Evolutionary conservation across 2,329 filamentous ascomycete species (phyloP).

Genomic region (Diaporthe aspalathi): DNA sequence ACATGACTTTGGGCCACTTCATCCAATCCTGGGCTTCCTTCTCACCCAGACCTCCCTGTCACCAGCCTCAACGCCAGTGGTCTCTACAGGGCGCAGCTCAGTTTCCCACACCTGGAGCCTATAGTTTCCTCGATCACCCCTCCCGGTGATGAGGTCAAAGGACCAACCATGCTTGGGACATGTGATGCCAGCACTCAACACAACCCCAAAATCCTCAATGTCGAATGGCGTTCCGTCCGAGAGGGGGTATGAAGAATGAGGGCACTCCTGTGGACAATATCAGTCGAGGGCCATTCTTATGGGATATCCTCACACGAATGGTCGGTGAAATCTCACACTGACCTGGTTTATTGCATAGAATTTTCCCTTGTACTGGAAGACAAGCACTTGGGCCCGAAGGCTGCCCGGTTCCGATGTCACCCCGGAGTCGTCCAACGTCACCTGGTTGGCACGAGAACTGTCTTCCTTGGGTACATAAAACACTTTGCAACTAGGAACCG

Average conservation of each 20-base stretch:
- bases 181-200: slow-evolving; percentile 37
- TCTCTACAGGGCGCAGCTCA: slow-evolving; percentile 31
- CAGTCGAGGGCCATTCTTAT: not conserved
- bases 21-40: slow-evolving; percentile 39
- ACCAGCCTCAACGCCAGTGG: not conserved
- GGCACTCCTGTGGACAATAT: slow-evolving; percentile 29
- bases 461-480: slow-evolving; percentile 37
- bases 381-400: slow-evolving; percentile 37
- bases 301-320: too few relatives aligned
- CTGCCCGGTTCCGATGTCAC: slow-evolving; percentile 24
- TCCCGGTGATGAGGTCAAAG: slow-evolving; percentile 35
- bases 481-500: slow-evolving; percentile 21
- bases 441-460: slow-evolving; percentile 30
- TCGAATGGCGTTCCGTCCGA: slow-evolving; percentile 38
- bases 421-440: slow-evolving; percentile 23
- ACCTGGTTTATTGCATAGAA: slow-evolving; percentile 38
- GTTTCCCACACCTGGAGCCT: slow-evolving; percentile 38
- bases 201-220: slow-evolving; percentile 40
- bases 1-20: not conserved
- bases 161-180: slow-evolving; percentile 40
- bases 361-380: slow-evolving; percentile 38
- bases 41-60: slow-evolving; percentile 37
- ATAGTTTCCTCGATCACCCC: slow-evolving; percentile 36
- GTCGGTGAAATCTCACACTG: not conserved
- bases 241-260: slow-evolving; percentile 39